Conservation (phyloP, 2,329 filamentous ascomycete genomes). For the Cercospora nicotianae region DNA sequence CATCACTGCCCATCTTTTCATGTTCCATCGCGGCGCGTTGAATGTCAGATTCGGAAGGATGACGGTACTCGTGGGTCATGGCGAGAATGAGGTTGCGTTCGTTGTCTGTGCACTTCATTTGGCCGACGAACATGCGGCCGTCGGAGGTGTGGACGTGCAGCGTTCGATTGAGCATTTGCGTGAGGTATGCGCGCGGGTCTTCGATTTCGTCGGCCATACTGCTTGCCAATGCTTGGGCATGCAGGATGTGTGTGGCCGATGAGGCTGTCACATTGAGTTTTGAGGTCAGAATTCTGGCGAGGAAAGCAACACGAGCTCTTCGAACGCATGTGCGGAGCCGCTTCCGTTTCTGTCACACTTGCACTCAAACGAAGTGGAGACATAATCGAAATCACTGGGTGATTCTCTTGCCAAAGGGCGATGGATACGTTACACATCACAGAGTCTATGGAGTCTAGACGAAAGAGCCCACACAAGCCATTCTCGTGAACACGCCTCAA, state of each 20-base stretch:
- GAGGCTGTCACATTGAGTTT: not conserved
- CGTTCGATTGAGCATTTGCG: conserved; percentile 56
- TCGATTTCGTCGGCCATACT: conserved; percentile 16
- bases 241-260: not conserved
- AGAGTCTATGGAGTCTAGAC: not conserved
- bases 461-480: not conserved
- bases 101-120: conserved; percentile 92
- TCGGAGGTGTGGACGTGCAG: conserved; percentile 79
- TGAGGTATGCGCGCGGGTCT: conserved; percentile 34
- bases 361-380: not conserved
- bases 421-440: not conserved
- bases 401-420: not conserved
- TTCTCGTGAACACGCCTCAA: not conserved
- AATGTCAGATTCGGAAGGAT: conserved; percentile 56
- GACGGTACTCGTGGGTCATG: conserved; percentile 84
- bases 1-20: conserved; percentile 33
- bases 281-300: not conserved
- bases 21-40: conserved; percentile 38
- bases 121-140: conserved; percentile 81
- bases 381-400: not conserved
- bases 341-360: not conserved
- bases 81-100: conserved; percentile 81
- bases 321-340: not conserved
- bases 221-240: not conserved
- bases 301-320: not conserved